Percentiles rank a stretch among this genome's conserved stretches.
Evolutionary conservation across 495 filamentous ascomycete genomes (phyloP).

Genomic region (Podospora pseudopauciseta): DNA sequence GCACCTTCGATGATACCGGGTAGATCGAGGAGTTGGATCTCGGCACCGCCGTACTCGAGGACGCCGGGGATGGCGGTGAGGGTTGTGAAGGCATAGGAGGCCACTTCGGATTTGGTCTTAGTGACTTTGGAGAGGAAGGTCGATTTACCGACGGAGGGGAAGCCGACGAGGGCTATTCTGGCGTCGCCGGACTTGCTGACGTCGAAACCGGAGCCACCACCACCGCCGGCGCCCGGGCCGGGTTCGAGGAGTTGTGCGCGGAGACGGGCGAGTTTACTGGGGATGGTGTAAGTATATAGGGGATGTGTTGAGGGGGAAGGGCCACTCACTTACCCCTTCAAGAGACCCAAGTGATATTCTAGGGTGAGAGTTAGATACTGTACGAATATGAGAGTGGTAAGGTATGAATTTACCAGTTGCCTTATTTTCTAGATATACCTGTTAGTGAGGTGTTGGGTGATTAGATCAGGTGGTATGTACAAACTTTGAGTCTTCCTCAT

Average conservation of each 20-base stretch:
- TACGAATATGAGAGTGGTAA: conserved; percentile 11
- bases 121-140: conserved; percentile 99
- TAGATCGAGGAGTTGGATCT: conserved; percentile 97
- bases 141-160: conserved; percentile 98
- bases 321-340: conserved; percentile 73
- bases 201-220: conserved; percentile 79
- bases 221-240: conserved; percentile 71
- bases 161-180: conserved; percentile 93
- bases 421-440: conserved; percentile 78
- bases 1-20: conserved; percentile 99
- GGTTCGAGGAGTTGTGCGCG: conserved; percentile 95
- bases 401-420: conserved; percentile 68
- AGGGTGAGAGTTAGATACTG: background rate
- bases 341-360: conserved; percentile 97
- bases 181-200: conserved; percentile 97
- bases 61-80: conserved; percentile 97
- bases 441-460: conserved; percentile 28
- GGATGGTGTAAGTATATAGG: conserved; percentile 14
- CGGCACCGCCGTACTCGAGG: conserved; percentile 94
- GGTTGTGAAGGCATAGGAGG: conserved; percentile 96
- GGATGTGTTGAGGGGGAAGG: background rate
- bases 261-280: conserved; percentile 90
- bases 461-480: conserved; percentile 9
- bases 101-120: conserved; percentile 95
- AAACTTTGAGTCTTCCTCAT: conserved; percentile 97